Percentiles rank a stretch among this genome's conserved stretches.
These are phyloP conservation scores for Acanthamoeba lenticulata DNA, from an alignment of 208 protist species.

Conservation along the genomic window DNA sequence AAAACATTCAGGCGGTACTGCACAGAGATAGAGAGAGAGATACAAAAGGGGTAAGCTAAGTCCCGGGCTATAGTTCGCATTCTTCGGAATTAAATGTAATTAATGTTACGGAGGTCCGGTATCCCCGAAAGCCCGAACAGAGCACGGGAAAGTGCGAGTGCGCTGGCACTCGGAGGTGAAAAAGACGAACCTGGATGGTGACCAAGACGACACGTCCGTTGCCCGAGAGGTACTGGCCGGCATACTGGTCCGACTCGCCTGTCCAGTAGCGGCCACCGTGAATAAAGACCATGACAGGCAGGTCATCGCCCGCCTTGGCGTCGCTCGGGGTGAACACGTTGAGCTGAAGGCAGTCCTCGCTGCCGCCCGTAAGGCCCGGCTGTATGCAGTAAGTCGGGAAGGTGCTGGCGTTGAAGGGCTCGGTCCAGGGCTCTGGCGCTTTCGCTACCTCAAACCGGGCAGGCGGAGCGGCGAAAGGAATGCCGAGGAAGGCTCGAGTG, in stretches of 20 bases:
- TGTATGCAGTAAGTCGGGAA: neutral
- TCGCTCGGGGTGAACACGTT: slow-evolving; percentile 31
- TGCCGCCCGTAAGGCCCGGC: neutral
- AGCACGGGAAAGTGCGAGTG: no score
- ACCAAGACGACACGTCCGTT: neutral
- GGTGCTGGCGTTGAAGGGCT: neutral
- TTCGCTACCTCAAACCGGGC: neutral
- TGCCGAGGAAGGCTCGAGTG: slow-evolving; percentile 21
- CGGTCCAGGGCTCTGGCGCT: neutral
- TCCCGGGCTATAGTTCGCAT: no score
- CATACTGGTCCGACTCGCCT: slow-evolving; percentile 10
- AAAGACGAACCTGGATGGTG: neutral
- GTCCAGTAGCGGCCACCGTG: slow-evolving; percentile 41
- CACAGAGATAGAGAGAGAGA: no score
- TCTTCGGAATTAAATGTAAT: no score
- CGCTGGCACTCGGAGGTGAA: no score
- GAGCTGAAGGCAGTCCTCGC: slow-evolving; percentile 46
- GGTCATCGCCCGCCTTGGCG: neutral
- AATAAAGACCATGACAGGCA: neutral
- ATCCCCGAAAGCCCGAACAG: no score
- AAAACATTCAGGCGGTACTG: slow-evolving; percentile 59
- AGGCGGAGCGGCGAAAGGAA: slow-evolving; percentile 32
- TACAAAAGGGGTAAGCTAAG: no score
- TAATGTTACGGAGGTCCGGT: no score
- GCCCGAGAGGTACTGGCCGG: neutral